Conservation (phyloP, 495 filamentous ascomycete genomes). For the Aspergillus funiculosus region DNA sequence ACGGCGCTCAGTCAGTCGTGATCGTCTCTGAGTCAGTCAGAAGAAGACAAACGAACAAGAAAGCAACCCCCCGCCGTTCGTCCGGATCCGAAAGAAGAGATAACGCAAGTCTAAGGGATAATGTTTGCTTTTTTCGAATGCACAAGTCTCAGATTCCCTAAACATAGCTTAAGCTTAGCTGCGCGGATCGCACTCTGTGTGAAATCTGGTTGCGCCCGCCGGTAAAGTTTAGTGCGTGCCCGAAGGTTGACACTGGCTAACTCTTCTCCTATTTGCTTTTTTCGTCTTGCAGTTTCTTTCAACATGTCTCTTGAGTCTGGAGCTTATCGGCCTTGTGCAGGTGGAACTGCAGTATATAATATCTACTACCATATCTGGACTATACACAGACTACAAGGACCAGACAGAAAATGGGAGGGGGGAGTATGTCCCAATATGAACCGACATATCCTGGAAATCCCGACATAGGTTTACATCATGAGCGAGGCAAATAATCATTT, state of each 20-base stretch:
- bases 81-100: constrained; percentile 15
- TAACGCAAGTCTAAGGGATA: constrained; percentile 7
- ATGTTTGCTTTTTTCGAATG: constrained; percentile 27
- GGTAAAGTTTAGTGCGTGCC: constrained; percentile 14
- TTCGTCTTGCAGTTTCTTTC: constrained; percentile 5
- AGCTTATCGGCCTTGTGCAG: no score
- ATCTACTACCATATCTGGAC: no score
- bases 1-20: no score
- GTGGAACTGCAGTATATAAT: no score
- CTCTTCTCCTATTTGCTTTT: constrained; percentile 11
- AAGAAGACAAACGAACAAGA: not conserved
- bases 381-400: no score
- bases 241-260: constrained; percentile 1
- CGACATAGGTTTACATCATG: constrained; percentile 4
- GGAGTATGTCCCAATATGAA: not conserved
- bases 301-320: not conserved
- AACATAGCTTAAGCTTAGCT: constrained; percentile 31
- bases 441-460: not conserved
- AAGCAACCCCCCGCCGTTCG: constrained; percentile 6
- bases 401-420: not conserved
- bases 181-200: constrained; percentile 16
- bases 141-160: constrained; percentile 17
- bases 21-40: no score
- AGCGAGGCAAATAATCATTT: not conserved
- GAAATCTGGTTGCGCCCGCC: constrained; percentile 10